Base-by-base conservation (phyloP, 2,329 filamentous ascomycete genomes). In the Periconia macrospinosa region DNA sequence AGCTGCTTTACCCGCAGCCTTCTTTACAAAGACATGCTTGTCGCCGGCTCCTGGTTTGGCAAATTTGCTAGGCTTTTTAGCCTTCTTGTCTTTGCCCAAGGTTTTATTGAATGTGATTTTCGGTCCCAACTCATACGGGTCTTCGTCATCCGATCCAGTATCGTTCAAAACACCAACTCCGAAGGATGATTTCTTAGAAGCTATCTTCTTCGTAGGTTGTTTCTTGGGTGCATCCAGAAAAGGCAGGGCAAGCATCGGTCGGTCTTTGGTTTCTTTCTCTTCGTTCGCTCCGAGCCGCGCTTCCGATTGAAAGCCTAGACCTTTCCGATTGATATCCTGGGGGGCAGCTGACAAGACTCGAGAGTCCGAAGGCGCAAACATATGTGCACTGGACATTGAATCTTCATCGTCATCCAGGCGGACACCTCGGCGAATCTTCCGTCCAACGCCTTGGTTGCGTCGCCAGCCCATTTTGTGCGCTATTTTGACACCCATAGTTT, bases 401-500 rank as follows among this genome's bases (percentile, higher is more conserved):
- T 35, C 49, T 15, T 70, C 72, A 41, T 83, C 81, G 49, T 83
- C 88, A 5, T 37, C 33, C 14, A 93, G 80, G 45, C 88, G 82
- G 37, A 92, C 91, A 68, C 81, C 82, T 46, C 94, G 84, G 50
- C 86, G 85, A 33, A 97, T 79, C 73, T 91, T 96, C 19, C 92
- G 91, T 0, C 94, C 94, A 57, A 97, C 86, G 3, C 94, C 94
- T 73, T 97, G 92, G 1, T 92, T 93, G 58, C 93, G 89, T 65
- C 88, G 90, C 94, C 94, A 99, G 15, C 93, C 94, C 93, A 99
- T 97, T 66, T 83, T 89, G 68, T 89, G 90, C 54, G 97, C 78
- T 15, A 99, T 79, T 68, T 90, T 92, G 14, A 89, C 81, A 1
- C 94, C 94, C 81, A 95, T 91, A 0, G 91, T 96, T 57, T 96